phyloP scores from a whole-genome alignment of 331 rosid species.

The Malus hybrid region DNA sequence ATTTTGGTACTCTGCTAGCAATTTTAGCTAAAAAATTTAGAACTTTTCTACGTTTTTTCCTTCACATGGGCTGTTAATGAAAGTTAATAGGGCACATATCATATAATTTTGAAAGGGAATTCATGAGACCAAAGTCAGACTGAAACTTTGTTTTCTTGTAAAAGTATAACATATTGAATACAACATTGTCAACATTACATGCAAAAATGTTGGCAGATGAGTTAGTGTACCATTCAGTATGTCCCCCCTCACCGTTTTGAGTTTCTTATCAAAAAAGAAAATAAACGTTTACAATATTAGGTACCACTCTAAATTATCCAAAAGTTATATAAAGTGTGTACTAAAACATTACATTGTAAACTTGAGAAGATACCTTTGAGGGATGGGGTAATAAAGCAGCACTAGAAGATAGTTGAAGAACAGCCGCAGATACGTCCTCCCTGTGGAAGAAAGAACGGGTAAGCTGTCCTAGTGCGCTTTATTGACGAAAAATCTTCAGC shows the following conservation, averaged over 20 bases:
- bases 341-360: neutral
- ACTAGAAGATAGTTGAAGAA: constrained; percentile 35
- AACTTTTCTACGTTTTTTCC: neutral
- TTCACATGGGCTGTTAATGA: neutral
- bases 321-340: neutral
- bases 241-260: neutral
- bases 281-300: neutral
- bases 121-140: neutral
- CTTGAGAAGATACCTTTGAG: constrained; percentile 46
- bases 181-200: neutral
- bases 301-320: neutral
- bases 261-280: neutral
- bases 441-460: constrained; percentile 13
- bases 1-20: neutral
- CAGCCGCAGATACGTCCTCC: constrained; percentile 11
- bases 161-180: neutral
- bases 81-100: neutral
- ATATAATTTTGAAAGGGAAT: neutral
- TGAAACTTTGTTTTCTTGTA: neutral
- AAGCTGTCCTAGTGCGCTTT: neutral
- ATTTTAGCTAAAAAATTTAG: neutral
- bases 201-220: no score
- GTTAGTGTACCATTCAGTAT: no score
- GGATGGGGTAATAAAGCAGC: constrained; percentile 70
- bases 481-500: neutral